phyloP scores from a whole-genome alignment of 371 early-diverging fungal species.

The Thermomucor indicae-seudaticae region DNA sequence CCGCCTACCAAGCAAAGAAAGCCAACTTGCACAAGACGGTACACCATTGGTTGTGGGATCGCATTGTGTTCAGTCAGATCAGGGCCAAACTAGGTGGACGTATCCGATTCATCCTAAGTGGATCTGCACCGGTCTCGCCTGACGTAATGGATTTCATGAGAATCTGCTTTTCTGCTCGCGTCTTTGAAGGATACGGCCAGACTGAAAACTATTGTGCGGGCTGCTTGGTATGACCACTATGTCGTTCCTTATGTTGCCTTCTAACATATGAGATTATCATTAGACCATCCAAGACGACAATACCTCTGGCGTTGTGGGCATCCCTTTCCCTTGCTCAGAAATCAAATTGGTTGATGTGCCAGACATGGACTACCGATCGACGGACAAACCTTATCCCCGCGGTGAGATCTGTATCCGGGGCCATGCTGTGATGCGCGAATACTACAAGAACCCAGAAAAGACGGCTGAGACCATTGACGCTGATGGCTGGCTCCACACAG shows the following conservation, averaged over 20 bases:
- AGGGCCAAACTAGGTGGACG: constrained; percentile 87
- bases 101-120: constrained; percentile 75
- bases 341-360: constrained; percentile 90
- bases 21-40: constrained; percentile 44
- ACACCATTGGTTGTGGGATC: constrained; percentile 80
- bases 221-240: constrained; percentile 26
- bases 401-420: constrained; percentile 95
- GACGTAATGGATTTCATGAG: constrained; percentile 88
- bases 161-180: constrained; percentile 75
- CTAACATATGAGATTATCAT: constrained; percentile 76
- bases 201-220: constrained; percentile 86
- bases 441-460: constrained; percentile 82
- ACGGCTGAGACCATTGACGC: constrained; percentile 74
- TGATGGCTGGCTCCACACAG: constrained; percentile 91
- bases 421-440: constrained; percentile 76
- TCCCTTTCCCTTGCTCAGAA: constrained; percentile 71
- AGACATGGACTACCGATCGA: constrained; percentile 81
- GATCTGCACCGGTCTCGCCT: constrained; percentile 85
- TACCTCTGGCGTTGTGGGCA: constrained; percentile 82
- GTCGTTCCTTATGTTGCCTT: background rate
- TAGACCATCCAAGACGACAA: constrained; percentile 54
- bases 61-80: constrained; percentile 75
- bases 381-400: constrained; percentile 82
- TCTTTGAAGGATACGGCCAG: constrained; percentile 94
- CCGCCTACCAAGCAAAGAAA: constrained; percentile 79